phyloP scores from a whole-genome alignment of 768 basidiomycete genomes.

The Suillus sp. region DNA sequence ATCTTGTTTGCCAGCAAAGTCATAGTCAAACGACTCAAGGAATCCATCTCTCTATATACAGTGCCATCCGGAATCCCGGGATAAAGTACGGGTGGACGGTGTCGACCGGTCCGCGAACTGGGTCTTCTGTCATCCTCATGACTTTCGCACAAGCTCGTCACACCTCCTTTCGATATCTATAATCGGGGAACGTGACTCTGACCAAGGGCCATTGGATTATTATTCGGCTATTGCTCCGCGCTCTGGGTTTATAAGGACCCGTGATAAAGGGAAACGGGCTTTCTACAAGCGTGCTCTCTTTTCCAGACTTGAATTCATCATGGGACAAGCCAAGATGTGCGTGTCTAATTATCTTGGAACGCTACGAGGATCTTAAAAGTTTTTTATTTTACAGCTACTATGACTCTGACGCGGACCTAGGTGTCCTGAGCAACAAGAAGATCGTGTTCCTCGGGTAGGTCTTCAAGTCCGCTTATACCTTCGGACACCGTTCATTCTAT shows the following conservation, averaged over 20 bases:
- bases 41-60: conserved; percentile 1
- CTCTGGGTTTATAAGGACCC: conserved; percentile 12
- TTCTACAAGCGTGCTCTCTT: not conserved
- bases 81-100: not conserved
- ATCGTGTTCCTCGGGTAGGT: conserved; percentile 63
- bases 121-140: conserved; percentile 20
- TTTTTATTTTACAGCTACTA: conserved; percentile 41
- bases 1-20: conserved; percentile 54
- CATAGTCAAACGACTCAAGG: conserved; percentile 27
- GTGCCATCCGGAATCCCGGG: not conserved
- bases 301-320: conserved; percentile 11
- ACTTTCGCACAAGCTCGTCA: conserved; percentile 18
- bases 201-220: not conserved
- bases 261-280: not conserved
- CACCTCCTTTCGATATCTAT: conserved; percentile 10
- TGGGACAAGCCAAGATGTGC: conserved; percentile 57
- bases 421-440: conserved; percentile 46
- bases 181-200: conserved; percentile 17
- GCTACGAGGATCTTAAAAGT: not conserved
- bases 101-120: conserved; percentile 8
- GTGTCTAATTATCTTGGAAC: conserved; percentile 18
- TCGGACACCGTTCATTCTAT: conserved; percentile 5
- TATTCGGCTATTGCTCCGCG: conserved; percentile 12
- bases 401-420: conserved; percentile 61
- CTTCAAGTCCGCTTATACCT: not conserved